These are phyloP conservation scores for Elongisporangium anandrum DNA, from an alignment of 352 stramenopile genomes.

Conservation along the genomic window DNA sequence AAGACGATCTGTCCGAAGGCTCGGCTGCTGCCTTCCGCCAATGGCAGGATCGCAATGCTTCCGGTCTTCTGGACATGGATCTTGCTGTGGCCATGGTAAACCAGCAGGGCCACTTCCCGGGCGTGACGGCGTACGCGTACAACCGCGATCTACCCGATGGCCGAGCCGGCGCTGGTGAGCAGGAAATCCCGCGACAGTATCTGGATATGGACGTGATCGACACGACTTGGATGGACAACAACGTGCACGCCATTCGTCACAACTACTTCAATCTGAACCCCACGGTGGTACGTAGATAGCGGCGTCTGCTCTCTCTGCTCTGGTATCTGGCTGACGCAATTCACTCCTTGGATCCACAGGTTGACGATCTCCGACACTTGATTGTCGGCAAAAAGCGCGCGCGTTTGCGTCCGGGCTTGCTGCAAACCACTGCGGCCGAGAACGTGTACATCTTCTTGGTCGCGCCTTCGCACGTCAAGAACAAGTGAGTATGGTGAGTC, in stretches of 20 bases:
- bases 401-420: slow-evolving; percentile 35
- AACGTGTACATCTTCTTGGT: slow-evolving; percentile 80
- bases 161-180: slow-evolving; percentile 1
- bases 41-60: neutral
- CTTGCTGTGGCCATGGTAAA: slow-evolving; percentile 50
- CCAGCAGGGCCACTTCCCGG: slow-evolving; percentile 42
- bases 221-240: slow-evolving; percentile 85
- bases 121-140: slow-evolving; percentile 51
- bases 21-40: neutral
- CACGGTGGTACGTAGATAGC: slow-evolving; percentile 44
- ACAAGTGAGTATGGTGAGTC: slow-evolving; percentile 26
- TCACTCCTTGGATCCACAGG: slow-evolving; percentile 8
- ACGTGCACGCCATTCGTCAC: slow-evolving; percentile 79
- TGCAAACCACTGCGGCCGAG: slow-evolving; percentile 50
- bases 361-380: slow-evolving; percentile 64
- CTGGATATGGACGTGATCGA: slow-evolving; percentile 87
- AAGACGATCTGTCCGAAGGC: slow-evolving; percentile 16
- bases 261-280: slow-evolving; percentile 87
- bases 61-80: slow-evolving; percentile 33
- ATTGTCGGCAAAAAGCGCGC: slow-evolving; percentile 58
- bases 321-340: neutral
- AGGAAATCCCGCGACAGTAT: slow-evolving; percentile 28
- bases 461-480: slow-evolving; percentile 60
- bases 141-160: slow-evolving; percentile 19
- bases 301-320: neutral